Evolutionary conservation across 495 filamentous ascomycete genomes (phyloP).

Genomic region (Aspergillus egyptiacus): DNA sequence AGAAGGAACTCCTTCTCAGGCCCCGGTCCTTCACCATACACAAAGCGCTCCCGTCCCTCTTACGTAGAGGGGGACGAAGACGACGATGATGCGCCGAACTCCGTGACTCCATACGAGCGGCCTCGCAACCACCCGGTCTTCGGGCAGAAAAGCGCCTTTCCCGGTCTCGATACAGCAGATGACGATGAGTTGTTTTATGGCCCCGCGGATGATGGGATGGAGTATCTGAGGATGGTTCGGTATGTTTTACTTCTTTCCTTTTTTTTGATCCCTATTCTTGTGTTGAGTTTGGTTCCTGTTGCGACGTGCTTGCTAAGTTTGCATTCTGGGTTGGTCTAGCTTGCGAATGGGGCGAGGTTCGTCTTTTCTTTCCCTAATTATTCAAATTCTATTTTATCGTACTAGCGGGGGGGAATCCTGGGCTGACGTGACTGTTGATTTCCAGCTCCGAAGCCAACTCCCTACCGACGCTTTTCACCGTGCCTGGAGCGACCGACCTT

Average conservation of each 20-base stretch:
- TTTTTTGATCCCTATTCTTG: background rate
- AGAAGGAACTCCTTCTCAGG: slow-evolving; percentile 25
- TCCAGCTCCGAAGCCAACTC: slow-evolving; percentile 64
- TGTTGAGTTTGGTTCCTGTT: slow-evolving; percentile 4
- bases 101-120: slow-evolving; percentile 26
- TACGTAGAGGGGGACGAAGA: slow-evolving; percentile 24
- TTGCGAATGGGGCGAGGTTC: slow-evolving; percentile 6
- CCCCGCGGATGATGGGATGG: slow-evolving; percentile 55
- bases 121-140: slow-evolving; percentile 58
- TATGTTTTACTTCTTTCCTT: slow-evolving; percentile 40
- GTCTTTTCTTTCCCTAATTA: background rate
- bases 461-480: slow-evolving; percentile 61
- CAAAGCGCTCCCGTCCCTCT: slow-evolving; percentile 29
- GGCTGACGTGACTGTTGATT: slow-evolving; percentile 6
- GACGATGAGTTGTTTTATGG: slow-evolving; percentile 48
- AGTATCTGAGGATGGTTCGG: slow-evolving; percentile 77
- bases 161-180: slow-evolving; percentile 55
- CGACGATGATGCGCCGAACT: slow-evolving; percentile 10
- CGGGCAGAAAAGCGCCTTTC: slow-evolving; percentile 73
- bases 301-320: slow-evolving; percentile 23
- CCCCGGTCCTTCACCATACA: slow-evolving; percentile 15
- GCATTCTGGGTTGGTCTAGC: slow-evolving; percentile 21
- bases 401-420: background rate
- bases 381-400: background rate
- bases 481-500: slow-evolving; percentile 32